Conservation (phyloP, 805 yeast species). For the Tetrapisispora arboricola region DNA sequence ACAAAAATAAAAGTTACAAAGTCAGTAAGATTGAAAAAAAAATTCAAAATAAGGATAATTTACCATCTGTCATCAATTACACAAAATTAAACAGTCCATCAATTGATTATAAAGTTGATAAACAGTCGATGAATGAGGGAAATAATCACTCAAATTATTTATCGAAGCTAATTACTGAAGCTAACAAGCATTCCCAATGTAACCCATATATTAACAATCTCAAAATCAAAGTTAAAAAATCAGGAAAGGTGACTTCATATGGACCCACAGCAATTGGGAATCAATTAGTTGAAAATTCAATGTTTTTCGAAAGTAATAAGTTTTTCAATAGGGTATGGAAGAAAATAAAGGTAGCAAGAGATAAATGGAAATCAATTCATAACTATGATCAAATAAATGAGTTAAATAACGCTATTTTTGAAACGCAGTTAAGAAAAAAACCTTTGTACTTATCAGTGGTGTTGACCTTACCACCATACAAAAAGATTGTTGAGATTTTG, state of each 20-base stretch:
- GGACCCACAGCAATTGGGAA: conserved; percentile 26
- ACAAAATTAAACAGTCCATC: not conserved
- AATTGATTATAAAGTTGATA: too few relatives aligned
- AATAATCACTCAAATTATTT: too few relatives aligned
- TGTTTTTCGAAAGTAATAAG: conserved; percentile 9
- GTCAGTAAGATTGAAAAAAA: too few relatives aligned
- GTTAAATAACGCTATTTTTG: conserved; percentile 7
- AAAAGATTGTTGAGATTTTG: conserved; percentile 8
- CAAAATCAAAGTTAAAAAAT: conserved; percentile 11
- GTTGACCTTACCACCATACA: conserved; percentile 16
- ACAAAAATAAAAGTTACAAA: not conserved
- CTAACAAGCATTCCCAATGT: too few relatives aligned
- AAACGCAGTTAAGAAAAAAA: not conserved
- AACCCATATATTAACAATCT: conserved; percentile 9
- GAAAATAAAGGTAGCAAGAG: conserved; percentile 19
- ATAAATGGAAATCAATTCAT: conserved; percentile 13
- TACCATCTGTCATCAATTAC: not conserved
- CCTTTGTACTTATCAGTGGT: conserved; percentile 7
- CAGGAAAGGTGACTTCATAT: conserved; percentile 18
- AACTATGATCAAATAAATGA: conserved; percentile 13
- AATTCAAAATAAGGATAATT: not conserved
- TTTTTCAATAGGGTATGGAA: conserved; percentile 14
- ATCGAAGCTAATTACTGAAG: too few relatives aligned
- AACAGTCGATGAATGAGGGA: too few relatives aligned
- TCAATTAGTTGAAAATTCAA: conserved; percentile 10